phyloP scores from a whole-genome alignment of 108 stramenopile species.

The Nitzschia sp. region DNA sequence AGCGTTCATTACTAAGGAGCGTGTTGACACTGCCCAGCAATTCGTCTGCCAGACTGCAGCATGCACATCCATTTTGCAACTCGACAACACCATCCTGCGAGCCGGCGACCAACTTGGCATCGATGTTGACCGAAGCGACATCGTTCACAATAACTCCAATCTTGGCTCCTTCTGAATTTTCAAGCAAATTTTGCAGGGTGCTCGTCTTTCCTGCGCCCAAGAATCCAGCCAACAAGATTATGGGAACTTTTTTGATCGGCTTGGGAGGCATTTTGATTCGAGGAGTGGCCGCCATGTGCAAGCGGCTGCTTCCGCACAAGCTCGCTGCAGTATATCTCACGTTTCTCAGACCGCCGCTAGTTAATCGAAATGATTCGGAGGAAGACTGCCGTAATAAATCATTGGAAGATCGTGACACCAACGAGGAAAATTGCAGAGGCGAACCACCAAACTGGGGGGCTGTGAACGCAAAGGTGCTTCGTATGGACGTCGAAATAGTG shows the following conservation, averaged over 20 bases:
- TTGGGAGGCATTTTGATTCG: slow-evolving; percentile 1
- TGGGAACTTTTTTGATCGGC: slow-evolving; percentile 45
- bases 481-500: neutral
- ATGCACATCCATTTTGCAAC: slow-evolving; percentile 93
- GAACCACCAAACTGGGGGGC: neutral
- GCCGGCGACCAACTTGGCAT: slow-evolving; percentile 85
- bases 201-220: slow-evolving; percentile 95
- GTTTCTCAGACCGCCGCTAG: too few relatives aligned
- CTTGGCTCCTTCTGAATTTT: slow-evolving; percentile 60
- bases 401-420: neutral
- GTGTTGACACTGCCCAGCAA: slow-evolving; percentile 56
- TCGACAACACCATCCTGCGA: slow-evolving; percentile 62
- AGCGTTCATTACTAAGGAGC: slow-evolving; percentile 38
- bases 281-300: neutral
- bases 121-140: slow-evolving; percentile 96
- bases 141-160: slow-evolving; percentile 97
- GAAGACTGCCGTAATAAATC: too few relatives aligned
- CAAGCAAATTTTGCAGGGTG: slow-evolving; percentile 84
- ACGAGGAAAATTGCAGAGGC: neutral
- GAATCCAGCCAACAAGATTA: slow-evolving; percentile 92
- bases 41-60: slow-evolving; percentile 93
- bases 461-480: neutral
- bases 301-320: neutral
- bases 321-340: too few relatives aligned
- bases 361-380: too few relatives aligned